These are phyloP conservation scores for Arthrocladium fulminans DNA, from an alignment of 2,329 filamentous ascomycete genomes.

Conservation along the genomic window DNA sequence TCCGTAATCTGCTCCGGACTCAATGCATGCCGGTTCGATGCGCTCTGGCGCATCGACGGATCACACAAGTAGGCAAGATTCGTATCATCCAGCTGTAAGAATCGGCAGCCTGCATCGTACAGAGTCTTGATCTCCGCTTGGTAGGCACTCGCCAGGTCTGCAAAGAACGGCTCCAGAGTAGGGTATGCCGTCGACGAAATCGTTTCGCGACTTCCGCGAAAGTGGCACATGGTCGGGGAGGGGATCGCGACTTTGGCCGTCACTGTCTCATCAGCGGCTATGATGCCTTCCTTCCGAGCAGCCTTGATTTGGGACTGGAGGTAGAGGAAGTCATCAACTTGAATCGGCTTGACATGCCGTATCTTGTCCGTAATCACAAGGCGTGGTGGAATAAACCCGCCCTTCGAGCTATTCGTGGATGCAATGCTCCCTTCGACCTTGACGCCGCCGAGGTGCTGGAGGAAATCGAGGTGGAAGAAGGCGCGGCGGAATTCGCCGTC, in stretches of 20 bases:
- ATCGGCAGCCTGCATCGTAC: constrained; percentile 48
- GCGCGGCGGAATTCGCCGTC: constrained; percentile 50
- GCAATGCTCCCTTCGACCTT: constrained; percentile 39
- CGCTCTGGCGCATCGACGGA: constrained; percentile 46
- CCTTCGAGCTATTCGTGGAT: constrained; percentile 24
- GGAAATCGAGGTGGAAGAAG: constrained; percentile 53
- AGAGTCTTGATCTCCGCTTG: constrained; percentile 47
- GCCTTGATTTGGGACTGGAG: constrained; percentile 40
- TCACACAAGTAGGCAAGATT: constrained; percentile 54
- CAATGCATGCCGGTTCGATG: constrained; percentile 41
- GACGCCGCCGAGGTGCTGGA: constrained; percentile 46
- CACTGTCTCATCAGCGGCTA: constrained; percentile 3
- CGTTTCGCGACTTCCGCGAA: constrained; percentile 46
- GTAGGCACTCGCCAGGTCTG: constrained; percentile 47
- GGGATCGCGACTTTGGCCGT: constrained; percentile 48
- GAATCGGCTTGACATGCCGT: constrained; percentile 45
- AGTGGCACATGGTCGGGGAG: constrained; percentile 52
- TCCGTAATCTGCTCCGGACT: constrained; percentile 41
- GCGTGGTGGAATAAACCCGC: constrained; percentile 42
- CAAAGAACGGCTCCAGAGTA: constrained; percentile 46
- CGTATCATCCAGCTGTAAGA: constrained; percentile 52
- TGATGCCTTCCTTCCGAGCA: constrained; percentile 1
- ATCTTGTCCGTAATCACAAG: constrained; percentile 48
- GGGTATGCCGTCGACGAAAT: constrained; percentile 41
- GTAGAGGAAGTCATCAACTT: constrained; percentile 49